Percentiles rank a stretch among this genome's conserved stretches.
Evolutionary conservation across 805 yeast genomes (phyloP).

Genomic region (Barnettozyma pratensis): DNA sequence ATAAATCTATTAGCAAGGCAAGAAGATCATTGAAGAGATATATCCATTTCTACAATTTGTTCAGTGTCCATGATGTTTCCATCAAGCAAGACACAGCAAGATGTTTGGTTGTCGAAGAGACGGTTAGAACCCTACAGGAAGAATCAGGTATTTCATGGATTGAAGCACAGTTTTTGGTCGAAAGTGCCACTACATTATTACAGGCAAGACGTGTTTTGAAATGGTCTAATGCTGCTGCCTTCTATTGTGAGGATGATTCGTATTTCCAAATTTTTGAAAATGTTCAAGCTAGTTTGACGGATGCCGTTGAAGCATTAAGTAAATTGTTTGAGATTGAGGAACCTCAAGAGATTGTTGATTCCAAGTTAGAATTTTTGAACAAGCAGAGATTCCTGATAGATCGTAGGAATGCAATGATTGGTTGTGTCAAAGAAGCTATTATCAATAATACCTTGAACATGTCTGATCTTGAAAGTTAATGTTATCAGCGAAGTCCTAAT

Average conservation of each 20-base stretch:
- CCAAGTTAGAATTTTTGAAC: slow-evolving; percentile 33
- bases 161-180: slow-evolving; percentile 78
- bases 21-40: slow-evolving; percentile 56
- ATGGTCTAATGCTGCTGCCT: slow-evolving; percentile 89
- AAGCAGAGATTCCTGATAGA: slow-evolving; percentile 30
- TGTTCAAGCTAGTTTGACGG: slow-evolving; percentile 58
- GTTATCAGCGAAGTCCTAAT: not conserved
- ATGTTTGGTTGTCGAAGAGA: slow-evolving; percentile 54
- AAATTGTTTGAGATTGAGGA: slow-evolving; percentile 45
- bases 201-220: slow-evolving; percentile 72
- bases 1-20: slow-evolving; percentile 33
- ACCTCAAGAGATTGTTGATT: slow-evolving; percentile 29
- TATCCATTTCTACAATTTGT: slow-evolving; percentile 69
- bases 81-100: slow-evolving; percentile 65
- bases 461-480: not conserved
- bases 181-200: slow-evolving; percentile 59
- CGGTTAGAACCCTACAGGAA: slow-evolving; percentile 63
- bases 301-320: slow-evolving; percentile 66
- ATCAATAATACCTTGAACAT: slow-evolving; percentile 3
- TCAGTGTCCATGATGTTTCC: slow-evolving; percentile 70
- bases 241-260: slow-evolving; percentile 49
- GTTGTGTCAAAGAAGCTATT: slow-evolving; percentile 25
- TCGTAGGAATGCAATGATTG: slow-evolving; percentile 32
- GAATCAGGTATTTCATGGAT: slow-evolving; percentile 70
- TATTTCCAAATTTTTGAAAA: slow-evolving; percentile 62